Conservation (phyloP, 2,329 filamentous ascomycete genomes). For the Xylaria sp. region DNA sequence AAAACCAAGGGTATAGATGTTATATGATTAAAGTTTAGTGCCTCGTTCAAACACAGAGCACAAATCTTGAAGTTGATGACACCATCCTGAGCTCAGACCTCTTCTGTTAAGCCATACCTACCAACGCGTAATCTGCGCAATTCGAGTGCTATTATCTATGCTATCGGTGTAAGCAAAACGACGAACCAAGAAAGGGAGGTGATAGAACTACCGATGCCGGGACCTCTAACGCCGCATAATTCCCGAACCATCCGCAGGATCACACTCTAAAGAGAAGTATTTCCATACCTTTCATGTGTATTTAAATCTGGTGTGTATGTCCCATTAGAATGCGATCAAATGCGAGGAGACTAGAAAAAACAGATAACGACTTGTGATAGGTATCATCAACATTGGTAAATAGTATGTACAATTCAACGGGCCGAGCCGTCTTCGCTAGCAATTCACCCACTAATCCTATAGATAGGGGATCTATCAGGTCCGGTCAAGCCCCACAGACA, state of each 20-base stretch:
- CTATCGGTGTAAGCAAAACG: too few relatives aligned
- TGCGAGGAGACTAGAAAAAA: neutral
- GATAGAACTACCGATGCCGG: neutral
- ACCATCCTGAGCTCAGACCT: too few relatives aligned
- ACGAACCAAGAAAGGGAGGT: neutral
- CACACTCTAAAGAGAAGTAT: neutral
- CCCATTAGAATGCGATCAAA: too few relatives aligned
- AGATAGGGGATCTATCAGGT: neutral
- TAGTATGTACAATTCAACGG: conserved; percentile 4
- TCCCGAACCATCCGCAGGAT: neutral
- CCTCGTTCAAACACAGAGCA: too few relatives aligned
- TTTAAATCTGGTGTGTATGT: too few relatives aligned
- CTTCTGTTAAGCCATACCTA: too few relatives aligned
- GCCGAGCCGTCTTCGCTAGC: conserved; percentile 17
- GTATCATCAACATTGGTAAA: neutral
- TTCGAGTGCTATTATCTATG: too few relatives aligned
- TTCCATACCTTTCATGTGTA: too few relatives aligned
- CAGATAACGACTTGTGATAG: neutral
- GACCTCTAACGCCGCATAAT: neutral
- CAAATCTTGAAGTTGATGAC: too few relatives aligned
- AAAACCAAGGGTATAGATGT: neutral
- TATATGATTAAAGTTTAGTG: too few relatives aligned
- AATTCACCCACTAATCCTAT: neutral
- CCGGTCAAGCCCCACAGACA: neutral
- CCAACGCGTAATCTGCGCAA: too few relatives aligned